These are phyloP conservation scores for Fusarium nematophilum DNA, from an alignment of 2,329 filamentous ascomycete species.

Conservation along the genomic window DNA sequence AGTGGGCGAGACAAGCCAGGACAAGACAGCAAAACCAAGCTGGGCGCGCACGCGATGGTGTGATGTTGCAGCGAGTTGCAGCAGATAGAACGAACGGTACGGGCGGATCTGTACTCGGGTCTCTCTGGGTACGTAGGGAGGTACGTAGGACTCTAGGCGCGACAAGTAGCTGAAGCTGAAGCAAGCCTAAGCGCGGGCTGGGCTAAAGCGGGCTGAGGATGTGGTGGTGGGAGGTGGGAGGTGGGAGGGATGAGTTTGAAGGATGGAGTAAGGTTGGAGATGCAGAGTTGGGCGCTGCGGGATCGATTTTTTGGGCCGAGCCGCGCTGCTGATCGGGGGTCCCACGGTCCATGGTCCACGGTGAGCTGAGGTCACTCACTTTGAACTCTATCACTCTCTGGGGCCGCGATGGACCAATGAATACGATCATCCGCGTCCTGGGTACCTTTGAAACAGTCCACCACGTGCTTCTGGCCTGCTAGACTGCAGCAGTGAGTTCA, in stretches of 20 bases:
- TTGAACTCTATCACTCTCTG: conserved; percentile 24
- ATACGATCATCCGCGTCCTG: conserved; percentile 4
- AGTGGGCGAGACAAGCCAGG: conserved; percentile 14
- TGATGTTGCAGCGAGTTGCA: conserved; percentile 26
- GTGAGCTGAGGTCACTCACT: conserved; percentile 32
- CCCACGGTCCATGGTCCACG: conserved; percentile 21
- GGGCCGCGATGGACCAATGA: conserved; percentile 11
- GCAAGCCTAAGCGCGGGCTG: conserved; percentile 8
- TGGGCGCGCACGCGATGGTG: conserved; percentile 28
- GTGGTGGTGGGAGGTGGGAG: too few species aligned
- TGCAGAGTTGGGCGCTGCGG: conserved; percentile 37
- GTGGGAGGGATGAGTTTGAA: conserved; percentile 21
- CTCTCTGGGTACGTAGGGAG: conserved; percentile 1
- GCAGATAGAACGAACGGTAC: conserved; percentile 17
- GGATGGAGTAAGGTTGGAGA: conserved; percentile 37
- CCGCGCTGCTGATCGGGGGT: conserved; percentile 40
- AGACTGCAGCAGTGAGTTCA: not conserved
- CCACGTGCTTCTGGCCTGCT: conserved; percentile 26
- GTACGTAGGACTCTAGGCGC: too few species aligned
- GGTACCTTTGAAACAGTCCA: conserved; percentile 29
- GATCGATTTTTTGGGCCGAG: conserved; percentile 40
- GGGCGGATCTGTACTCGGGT: not conserved
- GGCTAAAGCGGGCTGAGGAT: conserved; percentile 11
- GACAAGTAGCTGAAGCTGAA: too few species aligned
- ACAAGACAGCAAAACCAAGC: too few species aligned